Evolutionary conservation across 768 basidiomycete genomes (phyloP).

Genomic region (Ramaria sp.): DNA sequence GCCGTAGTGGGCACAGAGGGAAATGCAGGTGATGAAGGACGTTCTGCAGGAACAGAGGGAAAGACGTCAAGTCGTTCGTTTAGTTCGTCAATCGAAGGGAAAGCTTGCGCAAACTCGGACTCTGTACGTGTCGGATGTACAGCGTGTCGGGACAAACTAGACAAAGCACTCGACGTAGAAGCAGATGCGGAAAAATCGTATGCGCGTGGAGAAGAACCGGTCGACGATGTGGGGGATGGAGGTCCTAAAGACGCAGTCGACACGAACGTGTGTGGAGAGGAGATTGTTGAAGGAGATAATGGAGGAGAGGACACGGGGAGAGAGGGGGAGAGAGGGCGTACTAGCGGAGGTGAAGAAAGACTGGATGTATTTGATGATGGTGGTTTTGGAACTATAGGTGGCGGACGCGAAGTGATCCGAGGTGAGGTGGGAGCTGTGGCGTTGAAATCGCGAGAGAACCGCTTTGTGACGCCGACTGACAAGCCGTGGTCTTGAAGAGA

Average conservation of each 20-base stretch:
- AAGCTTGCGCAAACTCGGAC: conserved; percentile 53
- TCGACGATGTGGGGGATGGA: conserved; percentile 62
- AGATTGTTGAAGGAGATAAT: conserved; percentile 17
- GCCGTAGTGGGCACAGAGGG: conserved; percentile 3
- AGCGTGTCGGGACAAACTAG: conserved; percentile 6
- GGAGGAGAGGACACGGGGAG: conserved; percentile 20
- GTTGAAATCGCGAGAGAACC: conserved; percentile 42
- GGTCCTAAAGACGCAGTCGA: conserved; percentile 63
- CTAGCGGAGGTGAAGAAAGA: conserved; percentile 13
- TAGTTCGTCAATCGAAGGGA: conserved; percentile 70
- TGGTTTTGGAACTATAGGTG: conserved; percentile 23
- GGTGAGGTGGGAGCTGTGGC: conserved; percentile 16
- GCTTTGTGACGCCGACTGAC: conserved; percentile 43
- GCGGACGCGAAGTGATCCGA: conserved; percentile 20
- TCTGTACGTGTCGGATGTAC: conserved; percentile 8
- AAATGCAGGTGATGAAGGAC: conserved; percentile 10
- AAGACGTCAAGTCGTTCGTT: conserved; percentile 45
- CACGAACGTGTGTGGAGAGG: conserved; percentile 56
- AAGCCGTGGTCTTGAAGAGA: conserved; percentile 67
- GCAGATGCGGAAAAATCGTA: conserved; percentile 13
- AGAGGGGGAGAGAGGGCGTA: conserved; percentile 9
- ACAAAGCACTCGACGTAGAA: conserved; percentile 27
- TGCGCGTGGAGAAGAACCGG: conserved; percentile 34
- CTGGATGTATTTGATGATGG: conserved; percentile 15
- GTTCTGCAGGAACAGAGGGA: conserved; percentile 37